phyloP scores from a whole-genome alignment of 106 monocot genomes.

The Cymbidium sinense region DNA sequence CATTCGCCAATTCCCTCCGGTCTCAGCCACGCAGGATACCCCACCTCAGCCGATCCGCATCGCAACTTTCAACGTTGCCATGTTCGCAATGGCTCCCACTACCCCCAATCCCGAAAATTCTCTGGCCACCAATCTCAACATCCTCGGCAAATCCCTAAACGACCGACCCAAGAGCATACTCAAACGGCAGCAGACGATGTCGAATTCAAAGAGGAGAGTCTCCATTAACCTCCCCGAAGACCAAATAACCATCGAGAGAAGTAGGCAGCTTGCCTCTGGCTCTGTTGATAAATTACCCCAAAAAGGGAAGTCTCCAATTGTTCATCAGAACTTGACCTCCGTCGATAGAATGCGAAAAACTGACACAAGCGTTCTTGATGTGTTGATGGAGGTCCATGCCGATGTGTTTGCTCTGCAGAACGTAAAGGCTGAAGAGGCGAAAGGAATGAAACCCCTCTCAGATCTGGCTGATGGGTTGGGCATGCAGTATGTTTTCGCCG shows the following conservation, averaged over 20 bases:
- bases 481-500: conserved; percentile 73
- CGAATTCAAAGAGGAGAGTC: conserved; percentile 53
- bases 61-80: conserved; percentile 83
- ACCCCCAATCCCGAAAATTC: conserved; percentile 13
- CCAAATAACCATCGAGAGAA: conserved; percentile 50
- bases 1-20: not conserved
- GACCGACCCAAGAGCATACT: conserved; percentile 73
- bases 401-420: conserved; percentile 77
- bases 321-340: not conserved
- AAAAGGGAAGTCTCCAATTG: conserved; percentile 19
- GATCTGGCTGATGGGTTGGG: conserved; percentile 65
- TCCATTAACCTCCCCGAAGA: conserved; percentile 76
- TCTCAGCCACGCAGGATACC: not conserved
- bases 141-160: conserved; percentile 8
- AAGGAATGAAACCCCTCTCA: conserved; percentile 69
- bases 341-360: conserved; percentile 7
- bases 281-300: not conserved
- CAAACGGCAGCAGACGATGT: conserved; percentile 33
- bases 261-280: conserved; percentile 12
- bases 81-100: conserved; percentile 82
- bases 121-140: not conserved
- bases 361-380: conserved; percentile 51
- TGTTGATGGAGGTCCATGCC: conserved; percentile 54
- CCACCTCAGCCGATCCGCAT: conserved; percentile 28
- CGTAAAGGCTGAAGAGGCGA: conserved; percentile 80